These are phyloP conservation scores for Flueggea neowawraea DNA, from an alignment of 441 rosid genomes.

Conservation along the genomic window DNA sequence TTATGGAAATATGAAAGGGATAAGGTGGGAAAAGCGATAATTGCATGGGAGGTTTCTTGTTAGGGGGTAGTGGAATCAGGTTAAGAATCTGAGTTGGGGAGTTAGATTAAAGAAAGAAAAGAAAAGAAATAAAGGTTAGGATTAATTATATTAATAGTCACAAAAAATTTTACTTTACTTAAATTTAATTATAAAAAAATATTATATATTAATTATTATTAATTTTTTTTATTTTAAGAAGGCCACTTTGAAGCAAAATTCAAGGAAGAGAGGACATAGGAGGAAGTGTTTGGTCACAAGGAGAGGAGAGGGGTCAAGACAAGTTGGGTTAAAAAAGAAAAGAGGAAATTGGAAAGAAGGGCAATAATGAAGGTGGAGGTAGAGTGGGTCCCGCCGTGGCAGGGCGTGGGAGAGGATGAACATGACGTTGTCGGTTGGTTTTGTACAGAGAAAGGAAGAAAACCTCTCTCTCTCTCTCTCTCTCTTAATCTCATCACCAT, in stretches of 20 bases:
- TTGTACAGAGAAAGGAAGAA: constrained; percentile 12
- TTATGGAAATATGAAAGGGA: too few species aligned
- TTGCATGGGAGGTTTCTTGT: too few species aligned
- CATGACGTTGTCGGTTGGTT: constrained; percentile 97
- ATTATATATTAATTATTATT: too few species aligned
- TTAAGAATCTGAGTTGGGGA: too few species aligned
- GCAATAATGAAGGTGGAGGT: constrained; percentile 50
- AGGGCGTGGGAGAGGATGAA: constrained; percentile 94
- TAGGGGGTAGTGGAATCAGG: too few species aligned
- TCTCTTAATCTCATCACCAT: too few species aligned
- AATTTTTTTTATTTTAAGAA: too few species aligned
- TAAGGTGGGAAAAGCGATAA: too few species aligned
- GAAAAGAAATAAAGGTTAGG: constrained; percentile 16
- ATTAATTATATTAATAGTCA: too few species aligned
- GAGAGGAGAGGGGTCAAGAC: not conserved
- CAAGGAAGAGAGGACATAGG: not conserved
- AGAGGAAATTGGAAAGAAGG: constrained; percentile 15
- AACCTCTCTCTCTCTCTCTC: constrained; percentile 17
- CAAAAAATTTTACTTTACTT: too few species aligned
- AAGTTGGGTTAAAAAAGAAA: constrained; percentile 1
- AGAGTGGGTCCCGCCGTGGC: constrained; percentile 63
- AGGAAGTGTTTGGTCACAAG: not conserved
- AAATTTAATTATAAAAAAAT: too few species aligned
- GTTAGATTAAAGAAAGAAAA: not conserved
- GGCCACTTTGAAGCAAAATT: too few species aligned